Percentiles rank a stretch among this genome's conserved stretches.
Conservation (phyloP, 225 moss, liverwort and hornwort genomes). For the Pleurozium schreberi region DNA sequence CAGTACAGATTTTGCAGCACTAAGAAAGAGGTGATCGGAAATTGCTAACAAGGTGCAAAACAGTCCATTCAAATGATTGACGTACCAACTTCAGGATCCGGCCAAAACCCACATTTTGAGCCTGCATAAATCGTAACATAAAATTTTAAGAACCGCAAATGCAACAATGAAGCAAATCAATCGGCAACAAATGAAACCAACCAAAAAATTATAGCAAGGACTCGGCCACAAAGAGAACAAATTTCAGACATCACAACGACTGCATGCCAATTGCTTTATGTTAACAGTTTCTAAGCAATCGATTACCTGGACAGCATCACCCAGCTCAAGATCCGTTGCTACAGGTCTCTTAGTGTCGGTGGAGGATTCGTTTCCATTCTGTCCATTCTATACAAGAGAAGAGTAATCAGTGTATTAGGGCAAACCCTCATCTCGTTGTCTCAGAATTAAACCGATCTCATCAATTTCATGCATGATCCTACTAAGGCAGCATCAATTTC, state of each 20-base stretch:
- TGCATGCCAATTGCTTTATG: neutral
- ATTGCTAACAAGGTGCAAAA: neutral
- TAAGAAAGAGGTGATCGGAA: neutral
- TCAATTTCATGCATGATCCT: neutral
- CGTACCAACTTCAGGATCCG: conserved; percentile 47
- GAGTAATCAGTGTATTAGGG: neutral
- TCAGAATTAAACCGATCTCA: neutral
- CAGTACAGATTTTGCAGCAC: neutral
- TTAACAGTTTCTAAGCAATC: neutral
- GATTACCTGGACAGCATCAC: conserved; percentile 51
- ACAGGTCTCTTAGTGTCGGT: neutral
- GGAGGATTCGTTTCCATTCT: conserved; percentile 5
- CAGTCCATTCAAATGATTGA: neutral
- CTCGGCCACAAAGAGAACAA: neutral
- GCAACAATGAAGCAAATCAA: neutral
- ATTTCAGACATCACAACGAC: neutral
- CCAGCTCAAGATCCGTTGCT: conserved; percentile 57
- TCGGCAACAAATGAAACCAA: neutral
- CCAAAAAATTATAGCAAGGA: neutral
- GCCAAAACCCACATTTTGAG: conserved; percentile 58
- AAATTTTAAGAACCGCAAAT: neutral
- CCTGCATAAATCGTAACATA: conserved; percentile 15
- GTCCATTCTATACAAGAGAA: neutral
- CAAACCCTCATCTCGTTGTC: neutral
- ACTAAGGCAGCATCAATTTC: neutral